Evolutionary conservation across 202 grass and related monocot genomes (phyloP).

Genomic region (Brachypodium distachyon): DNA sequence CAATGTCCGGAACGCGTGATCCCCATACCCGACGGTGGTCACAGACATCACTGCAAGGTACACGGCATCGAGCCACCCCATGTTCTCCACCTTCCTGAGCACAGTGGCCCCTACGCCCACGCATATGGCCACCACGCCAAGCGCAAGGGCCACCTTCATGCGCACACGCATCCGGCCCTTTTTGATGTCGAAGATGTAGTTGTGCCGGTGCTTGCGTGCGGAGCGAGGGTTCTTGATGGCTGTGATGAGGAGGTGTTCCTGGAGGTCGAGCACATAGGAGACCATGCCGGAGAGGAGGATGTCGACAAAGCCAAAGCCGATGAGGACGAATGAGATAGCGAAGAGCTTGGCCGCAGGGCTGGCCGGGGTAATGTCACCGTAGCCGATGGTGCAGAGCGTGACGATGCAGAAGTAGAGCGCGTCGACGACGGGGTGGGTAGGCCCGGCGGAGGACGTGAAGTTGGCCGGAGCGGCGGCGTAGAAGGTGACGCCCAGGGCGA

Average conservation of each 20-base stretch:
- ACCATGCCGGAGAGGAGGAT: constrained; percentile 96
- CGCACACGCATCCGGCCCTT: constrained; percentile 92
- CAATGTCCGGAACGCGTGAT: constrained; percentile 63
- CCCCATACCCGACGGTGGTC: constrained; percentile 84
- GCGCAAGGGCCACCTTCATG: constrained; percentile 70
- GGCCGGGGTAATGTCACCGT: constrained; percentile 83
- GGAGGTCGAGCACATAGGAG: constrained; percentile 82
- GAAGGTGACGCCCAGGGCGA: constrained; percentile 63
- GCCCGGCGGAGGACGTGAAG: constrained; percentile 37
- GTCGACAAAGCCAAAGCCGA: constrained; percentile 84
- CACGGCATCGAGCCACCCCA: constrained; percentile 62
- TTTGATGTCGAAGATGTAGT: constrained; percentile 85
- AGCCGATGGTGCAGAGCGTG: constrained; percentile 94
- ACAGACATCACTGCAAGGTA: constrained; percentile 96
- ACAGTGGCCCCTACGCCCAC: constrained; percentile 58
- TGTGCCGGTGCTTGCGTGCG: constrained; percentile 42
- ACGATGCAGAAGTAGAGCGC: constrained; percentile 98
- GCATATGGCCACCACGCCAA: constrained; percentile 59
- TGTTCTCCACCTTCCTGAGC: constrained; percentile 57
- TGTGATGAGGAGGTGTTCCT: constrained; percentile 90
- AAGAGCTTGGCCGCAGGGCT: constrained; percentile 79
- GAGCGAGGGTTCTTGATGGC: constrained; percentile 48
- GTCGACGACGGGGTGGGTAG: constrained; percentile 82
- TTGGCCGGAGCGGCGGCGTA: constrained; percentile 47
- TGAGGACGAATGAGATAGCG: constrained; percentile 82